Base-by-base conservation (phyloP, 2,329 filamentous ascomycete genomes). In the Neodidymelliopsis sp. region DNA sequence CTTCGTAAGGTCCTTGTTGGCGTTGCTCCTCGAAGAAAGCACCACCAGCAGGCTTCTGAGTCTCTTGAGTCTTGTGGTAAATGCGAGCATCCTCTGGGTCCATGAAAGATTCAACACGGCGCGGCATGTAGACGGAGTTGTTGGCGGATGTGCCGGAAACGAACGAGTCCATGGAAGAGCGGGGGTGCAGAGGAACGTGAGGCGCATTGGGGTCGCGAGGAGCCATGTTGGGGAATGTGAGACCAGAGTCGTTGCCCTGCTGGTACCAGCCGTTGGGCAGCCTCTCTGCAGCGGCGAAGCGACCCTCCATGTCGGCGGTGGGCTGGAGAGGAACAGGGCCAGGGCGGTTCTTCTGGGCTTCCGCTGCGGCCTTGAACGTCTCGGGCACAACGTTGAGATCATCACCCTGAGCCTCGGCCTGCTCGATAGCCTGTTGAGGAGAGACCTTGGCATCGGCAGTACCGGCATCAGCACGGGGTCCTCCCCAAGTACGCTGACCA, bases 401-500 rank as follows among this genome's bases (percentile, higher is more conserved):
- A 66, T 97, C 91, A 0, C 91, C 92, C 9, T 82, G 80, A 35
- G 86, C 81, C 65, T 89, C 85, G 12, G 93, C 91, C 59, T 87
- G 81, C 64, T 94, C 90, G 43, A 91, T 89, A n/a, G 88, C 93
- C 72, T 95, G 83, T 60, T 89, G 87, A 1, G 90, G 86, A 0
- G 89, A 91, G 0, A 86, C 94, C 50, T 84, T 77, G 10, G 81
- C 78, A 69, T 95, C 88, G 3, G 92, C 92, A 29, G 86, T 81
- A 22, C 89, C 90, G 1, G 92, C 92, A 73, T 97, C 93, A 2
- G 91, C 91, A 64, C 93, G 84, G 9, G 93, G 94, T 0, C 93
- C 93, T 59, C 93, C 93, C 93, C 94, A 99, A 1, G 93, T 97
- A 57, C 93, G 83, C 71, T 96, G 91, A 15, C 92, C 91, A 22